Base-by-base conservation (phyloP, 768 basidiomycete species). In the Hebeloma cylindrosporum region DNA sequence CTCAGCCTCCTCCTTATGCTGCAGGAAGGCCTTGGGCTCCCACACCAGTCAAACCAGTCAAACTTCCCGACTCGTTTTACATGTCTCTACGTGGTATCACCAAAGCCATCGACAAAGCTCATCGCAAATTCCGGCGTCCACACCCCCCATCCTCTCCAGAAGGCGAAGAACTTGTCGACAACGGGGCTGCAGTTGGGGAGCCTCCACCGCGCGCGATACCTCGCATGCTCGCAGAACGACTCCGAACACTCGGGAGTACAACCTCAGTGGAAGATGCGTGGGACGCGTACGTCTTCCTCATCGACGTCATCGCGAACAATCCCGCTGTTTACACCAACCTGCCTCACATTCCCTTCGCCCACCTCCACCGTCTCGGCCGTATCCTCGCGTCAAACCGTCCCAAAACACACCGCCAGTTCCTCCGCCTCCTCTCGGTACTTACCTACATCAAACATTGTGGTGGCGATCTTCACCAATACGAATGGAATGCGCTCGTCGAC, bases 401-500 rank as follows among this genome's bases (percentile, higher is more conserved):
- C 22, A 79, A 77, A 51, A 82, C 82, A 5, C 79, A 83, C 29
- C 60, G 65, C 2, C 65, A 76, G 39, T 88, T 83, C 62, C 71
- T 82, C 7, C 82, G 79, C 9, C 71, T 91, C 3, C 69, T 88
- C n/a, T 75, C 82, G n/a, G 77, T 88, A 9, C 57, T 89, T 50
- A 74, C 74, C 31, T 72, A 71, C 32, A 66, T 91, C 29, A 78
- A 74, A 45, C 64, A 63, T 16, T 69, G 66, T n/a, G 82, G 79
- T 9, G 83, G 80, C 17, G 65, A 43, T 8, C 60, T 88, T 23
- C 69, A 77, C 50, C 54, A 67, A n/a, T 80, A 79, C 72, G 79
- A 89, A 60, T 91, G 88, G 85, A 91, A 90, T 58, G 69, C 78
- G 6, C 71, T 92, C 33, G 77, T 91, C 47, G 74, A 84, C 53